phyloP scores from a whole-genome alignment of 176 grass and related monocot genomes.

The Poa annua region DNA sequence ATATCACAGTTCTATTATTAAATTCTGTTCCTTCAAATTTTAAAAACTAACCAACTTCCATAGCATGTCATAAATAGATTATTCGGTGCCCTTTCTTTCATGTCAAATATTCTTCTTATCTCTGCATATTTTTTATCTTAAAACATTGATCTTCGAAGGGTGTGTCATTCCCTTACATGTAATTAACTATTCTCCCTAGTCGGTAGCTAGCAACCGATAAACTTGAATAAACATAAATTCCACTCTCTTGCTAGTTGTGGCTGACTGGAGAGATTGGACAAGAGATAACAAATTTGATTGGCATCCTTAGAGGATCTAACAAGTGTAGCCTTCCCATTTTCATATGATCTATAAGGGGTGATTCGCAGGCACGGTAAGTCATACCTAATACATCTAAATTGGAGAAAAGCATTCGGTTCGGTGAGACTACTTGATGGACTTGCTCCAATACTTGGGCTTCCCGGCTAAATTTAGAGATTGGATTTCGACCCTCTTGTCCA shows the following conservation, averaged over 20 bases:
- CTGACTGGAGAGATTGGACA: slow-evolving; percentile 43
- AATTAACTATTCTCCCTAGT: slow-evolving; percentile 41
- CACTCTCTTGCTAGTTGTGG: slow-evolving; percentile 30
- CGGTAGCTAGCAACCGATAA: slow-evolving; percentile 12
- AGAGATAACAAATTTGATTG: slow-evolving; percentile 34
- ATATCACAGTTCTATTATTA: slow-evolving; percentile 38
- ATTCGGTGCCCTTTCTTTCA: slow-evolving; percentile 15
- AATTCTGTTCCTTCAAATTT: slow-evolving; percentile 17
- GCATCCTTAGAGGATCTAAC: slow-evolving; percentile 41
- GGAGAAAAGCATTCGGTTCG: too few species aligned
- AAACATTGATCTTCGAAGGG: slow-evolving; percentile 27
- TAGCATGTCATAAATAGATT: slow-evolving; percentile 34
- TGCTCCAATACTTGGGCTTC: too few species aligned
- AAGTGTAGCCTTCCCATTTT: slow-evolving; percentile 21
- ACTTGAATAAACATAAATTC: slow-evolving; percentile 22
- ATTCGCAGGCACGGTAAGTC: not conserved
- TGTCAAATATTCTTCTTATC: slow-evolving; percentile 41
- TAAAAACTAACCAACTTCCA: slow-evolving; percentile 28
- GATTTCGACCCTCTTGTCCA: too few species aligned
- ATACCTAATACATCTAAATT: not conserved
- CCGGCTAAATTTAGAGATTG: too few species aligned
- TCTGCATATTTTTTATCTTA: slow-evolving; percentile 10
- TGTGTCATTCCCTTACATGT: slow-evolving; percentile 30
- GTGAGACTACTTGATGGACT: too few species aligned
- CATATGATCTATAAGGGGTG: not conserved